Conservation (phyloP, 257 asterid genomes). For the Solanum dulcamara region DNA sequence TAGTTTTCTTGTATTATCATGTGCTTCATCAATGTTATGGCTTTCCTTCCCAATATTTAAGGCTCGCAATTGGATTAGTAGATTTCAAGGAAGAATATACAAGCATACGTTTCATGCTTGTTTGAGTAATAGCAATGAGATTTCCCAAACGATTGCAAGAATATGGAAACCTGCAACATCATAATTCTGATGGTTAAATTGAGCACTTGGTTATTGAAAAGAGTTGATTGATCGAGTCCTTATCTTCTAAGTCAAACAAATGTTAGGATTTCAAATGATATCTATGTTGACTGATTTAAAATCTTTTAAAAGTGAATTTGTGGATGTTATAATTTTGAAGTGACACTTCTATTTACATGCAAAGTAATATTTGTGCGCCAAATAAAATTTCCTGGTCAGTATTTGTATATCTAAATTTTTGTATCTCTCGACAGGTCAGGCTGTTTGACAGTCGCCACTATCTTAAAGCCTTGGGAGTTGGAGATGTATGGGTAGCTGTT, state of each 20-base stretch:
- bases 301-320: background rate
- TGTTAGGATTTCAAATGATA: background rate
- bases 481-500: conserved; percentile 94
- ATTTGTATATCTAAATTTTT: background rate
- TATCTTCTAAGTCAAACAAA: background rate
- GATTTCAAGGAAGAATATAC: background rate
- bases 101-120: background rate
- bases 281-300: background rate
- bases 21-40: background rate
- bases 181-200: background rate
- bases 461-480: conserved; percentile 78
- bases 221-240: background rate
- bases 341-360: background rate
- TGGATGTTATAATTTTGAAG: background rate
- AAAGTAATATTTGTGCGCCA: background rate
- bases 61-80: background rate
- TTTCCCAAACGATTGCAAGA: background rate
- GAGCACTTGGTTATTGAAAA: background rate
- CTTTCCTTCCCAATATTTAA: background rate
- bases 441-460: conserved; percentile 70
- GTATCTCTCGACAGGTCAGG: conserved; percentile 47
- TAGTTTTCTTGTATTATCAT: background rate
- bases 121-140: background rate
- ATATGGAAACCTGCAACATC: background rate
- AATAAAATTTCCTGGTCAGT: background rate